Percentiles rank a stretch among this genome's conserved stretches.
Conservation (phyloP, 495 filamentous ascomycete species). For the Astrothelium subdiscretum region DNA sequence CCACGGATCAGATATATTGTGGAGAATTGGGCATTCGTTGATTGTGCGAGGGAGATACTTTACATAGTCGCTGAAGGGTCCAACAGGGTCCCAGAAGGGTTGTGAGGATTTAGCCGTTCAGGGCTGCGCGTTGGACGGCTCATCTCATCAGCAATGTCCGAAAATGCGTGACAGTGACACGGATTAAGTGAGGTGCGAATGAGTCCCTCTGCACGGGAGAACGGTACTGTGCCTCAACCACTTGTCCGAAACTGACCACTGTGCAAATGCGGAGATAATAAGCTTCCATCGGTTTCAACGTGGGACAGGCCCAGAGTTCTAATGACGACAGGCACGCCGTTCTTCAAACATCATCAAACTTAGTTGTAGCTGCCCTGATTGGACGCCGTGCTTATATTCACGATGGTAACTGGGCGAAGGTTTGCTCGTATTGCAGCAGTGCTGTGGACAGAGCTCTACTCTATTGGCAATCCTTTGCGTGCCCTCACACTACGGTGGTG, state of each 20-base stretch:
- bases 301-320: neutral
- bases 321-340: neutral
- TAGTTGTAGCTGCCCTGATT: neutral
- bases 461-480: neutral
- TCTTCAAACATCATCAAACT: neutral
- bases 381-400: neutral
- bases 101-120: constrained; percentile 1
- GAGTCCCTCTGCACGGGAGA: neutral
- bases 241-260: neutral
- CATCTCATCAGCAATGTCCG: neutral
- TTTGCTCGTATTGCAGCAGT: neutral
- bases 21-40: too few relatives aligned
- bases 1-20: too few relatives aligned
- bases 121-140: neutral
- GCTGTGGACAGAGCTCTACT: neutral
- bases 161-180: neutral
- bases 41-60: too few relatives aligned
- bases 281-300: neutral
- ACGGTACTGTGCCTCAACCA: neutral
- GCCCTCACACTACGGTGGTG: neutral
- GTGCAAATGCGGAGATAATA: neutral
- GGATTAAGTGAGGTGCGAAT: neutral
- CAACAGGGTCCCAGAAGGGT: neutral
- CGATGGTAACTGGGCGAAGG: neutral
- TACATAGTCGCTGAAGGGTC: too few relatives aligned